Conservation (phyloP, 441 rosid genomes). For the Gossypium gossypioides region DNA sequence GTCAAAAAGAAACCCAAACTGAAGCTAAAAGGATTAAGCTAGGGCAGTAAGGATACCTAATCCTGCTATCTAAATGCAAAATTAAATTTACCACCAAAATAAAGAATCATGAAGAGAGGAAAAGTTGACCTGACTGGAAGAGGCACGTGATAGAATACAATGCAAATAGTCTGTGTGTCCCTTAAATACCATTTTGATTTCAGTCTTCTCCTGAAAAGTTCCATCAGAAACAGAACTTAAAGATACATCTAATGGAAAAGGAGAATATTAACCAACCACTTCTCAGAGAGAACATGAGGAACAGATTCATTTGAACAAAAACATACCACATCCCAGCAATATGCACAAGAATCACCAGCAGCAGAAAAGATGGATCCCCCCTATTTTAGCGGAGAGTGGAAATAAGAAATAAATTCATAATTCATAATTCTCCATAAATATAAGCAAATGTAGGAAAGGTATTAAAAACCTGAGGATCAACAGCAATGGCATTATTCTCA, state of each 20-base stretch:
- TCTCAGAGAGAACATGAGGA: background rate
- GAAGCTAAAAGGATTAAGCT: background rate
- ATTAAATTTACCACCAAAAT: background rate
- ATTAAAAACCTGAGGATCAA: constrained; percentile 54
- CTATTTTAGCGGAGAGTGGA: constrained; percentile 29
- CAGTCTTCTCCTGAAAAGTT: constrained; percentile 65
- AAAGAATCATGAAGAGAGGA: constrained; percentile 1
- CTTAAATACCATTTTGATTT: constrained; percentile 64
- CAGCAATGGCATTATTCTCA: constrained; percentile 82
- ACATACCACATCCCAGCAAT: constrained; percentile 96
- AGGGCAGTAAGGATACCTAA: background rate
- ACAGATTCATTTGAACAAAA: constrained; percentile 23
- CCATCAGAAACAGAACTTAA: constrained; percentile 8
- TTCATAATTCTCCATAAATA: background rate
- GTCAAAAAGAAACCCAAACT: background rate
- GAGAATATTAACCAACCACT: background rate
- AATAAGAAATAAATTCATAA: background rate
- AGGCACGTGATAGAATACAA: constrained; percentile 55
- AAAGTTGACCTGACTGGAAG: constrained; percentile 59
- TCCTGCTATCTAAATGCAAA: background rate
- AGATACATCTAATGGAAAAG: background rate
- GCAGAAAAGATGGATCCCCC: constrained; percentile 70
- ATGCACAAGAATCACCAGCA: constrained; percentile 83
- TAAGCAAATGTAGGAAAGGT: background rate
- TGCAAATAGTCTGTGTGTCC: constrained; percentile 88